Percentiles rank a stretch among this genome's conserved stretches.
Conservation (phyloP, 2,329 filamentous ascomycete genomes). For the Talaromyces sp. region DNA sequence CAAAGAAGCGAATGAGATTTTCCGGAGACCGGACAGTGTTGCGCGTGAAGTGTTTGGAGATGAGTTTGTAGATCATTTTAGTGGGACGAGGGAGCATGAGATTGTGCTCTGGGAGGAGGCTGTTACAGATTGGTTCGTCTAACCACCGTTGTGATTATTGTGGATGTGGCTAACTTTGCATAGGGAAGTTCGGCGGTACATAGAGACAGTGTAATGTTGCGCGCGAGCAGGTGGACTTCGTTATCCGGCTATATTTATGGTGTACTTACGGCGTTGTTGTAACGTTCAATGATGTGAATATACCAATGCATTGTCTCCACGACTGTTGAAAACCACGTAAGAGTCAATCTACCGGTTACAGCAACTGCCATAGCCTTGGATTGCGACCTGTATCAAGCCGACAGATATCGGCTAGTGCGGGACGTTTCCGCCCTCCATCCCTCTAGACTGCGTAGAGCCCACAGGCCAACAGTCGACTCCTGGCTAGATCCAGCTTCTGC, state of each 20-base stretch:
- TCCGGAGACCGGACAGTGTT: constrained; percentile 73
- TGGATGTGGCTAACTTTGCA: background rate
- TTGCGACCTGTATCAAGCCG: background rate
- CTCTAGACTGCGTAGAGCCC: background rate
- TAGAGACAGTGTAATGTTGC: constrained; percentile 63
- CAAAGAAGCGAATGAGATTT: constrained; percentile 76
- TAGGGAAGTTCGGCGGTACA: constrained; percentile 74
- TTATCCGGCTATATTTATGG: background rate
- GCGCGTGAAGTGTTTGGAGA: constrained; percentile 94
- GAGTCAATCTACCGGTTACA: too few relatives aligned
- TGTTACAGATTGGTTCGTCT: constrained; percentile 87
- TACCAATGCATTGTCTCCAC: background rate
- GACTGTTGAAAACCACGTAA: background rate
- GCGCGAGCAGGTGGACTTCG: too few relatives aligned
- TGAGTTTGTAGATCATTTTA: constrained; percentile 93
- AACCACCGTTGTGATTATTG: background rate
- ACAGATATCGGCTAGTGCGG: background rate
- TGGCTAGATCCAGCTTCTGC: background rate
- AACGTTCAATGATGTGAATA: background rate
- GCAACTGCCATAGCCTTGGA: too few relatives aligned
- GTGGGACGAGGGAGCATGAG: constrained; percentile 88
- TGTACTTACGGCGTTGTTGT: background rate
- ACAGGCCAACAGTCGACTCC: background rate
- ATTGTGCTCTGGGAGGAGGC: constrained; percentile 88
- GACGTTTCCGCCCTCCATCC: background rate